A percentile compares a stretch with the other conserved stretches of the same genome.
These are phyloP conservation scores for Aspergillus sergii DNA, from an alignment of 2,329 filamentous ascomycete genomes.

Conservation along the genomic window DNA sequence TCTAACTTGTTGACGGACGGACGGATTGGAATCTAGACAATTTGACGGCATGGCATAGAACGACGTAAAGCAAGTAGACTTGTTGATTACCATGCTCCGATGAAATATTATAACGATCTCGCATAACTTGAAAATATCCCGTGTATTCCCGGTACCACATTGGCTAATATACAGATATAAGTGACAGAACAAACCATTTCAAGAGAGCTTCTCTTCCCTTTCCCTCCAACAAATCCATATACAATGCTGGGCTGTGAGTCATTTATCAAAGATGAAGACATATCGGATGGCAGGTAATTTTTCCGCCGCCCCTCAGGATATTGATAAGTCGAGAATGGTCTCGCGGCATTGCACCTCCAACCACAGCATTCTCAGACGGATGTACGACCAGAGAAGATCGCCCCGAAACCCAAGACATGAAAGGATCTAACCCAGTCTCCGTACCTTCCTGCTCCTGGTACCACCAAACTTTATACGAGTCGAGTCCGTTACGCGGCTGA, in stretches of 20 bases:
- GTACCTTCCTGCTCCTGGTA: conserved; percentile 79
- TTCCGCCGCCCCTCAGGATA: not conserved
- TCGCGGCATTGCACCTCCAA: not conserved
- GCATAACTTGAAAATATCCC: conserved; percentile 7
- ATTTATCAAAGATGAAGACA: not conserved
- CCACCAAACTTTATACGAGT: conserved; percentile 96
- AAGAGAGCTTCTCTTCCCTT: not conserved
- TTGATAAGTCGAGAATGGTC: not conserved
- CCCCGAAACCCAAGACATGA: not conserved
- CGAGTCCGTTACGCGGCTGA: conserved; percentile 78
- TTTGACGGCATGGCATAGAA: not conserved
- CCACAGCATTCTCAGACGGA: not conserved
- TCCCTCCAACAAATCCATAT: not conserved
- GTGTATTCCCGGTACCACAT: conserved; percentile 8
- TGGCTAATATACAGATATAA: conserved; percentile 22
- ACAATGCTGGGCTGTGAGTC: conserved; percentile 3
- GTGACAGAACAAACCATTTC: conserved; percentile 21
- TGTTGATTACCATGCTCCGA: not conserved
- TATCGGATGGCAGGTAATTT: not conserved
- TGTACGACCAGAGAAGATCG: conserved; percentile 1
- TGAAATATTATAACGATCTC: not conserved
- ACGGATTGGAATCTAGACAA: not conserved
- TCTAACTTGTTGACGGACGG: not conserved
- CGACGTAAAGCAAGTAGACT: not conserved
- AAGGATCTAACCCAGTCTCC: conserved; percentile 67